Evolutionary conservation across 1,139 yeast genomes (phyloP).

Genomic region (Diutina siamensis): DNA sequence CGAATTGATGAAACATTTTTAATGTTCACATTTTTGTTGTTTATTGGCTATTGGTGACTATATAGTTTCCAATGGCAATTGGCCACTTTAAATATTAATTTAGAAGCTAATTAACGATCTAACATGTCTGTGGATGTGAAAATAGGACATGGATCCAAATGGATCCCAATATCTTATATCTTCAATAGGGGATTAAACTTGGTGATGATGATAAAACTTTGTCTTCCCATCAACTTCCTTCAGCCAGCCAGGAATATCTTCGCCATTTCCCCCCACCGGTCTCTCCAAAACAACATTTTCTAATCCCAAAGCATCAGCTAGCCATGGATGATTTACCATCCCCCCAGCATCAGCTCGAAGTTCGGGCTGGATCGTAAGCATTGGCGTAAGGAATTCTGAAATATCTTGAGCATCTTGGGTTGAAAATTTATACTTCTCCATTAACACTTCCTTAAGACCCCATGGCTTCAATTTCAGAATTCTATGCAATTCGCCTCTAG

Average conservation of each 20-base stretch:
- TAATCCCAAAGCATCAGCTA: constrained; percentile 49
- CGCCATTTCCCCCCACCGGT: constrained; percentile 52
- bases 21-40: background rate
- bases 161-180: no score
- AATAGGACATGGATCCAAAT: background rate
- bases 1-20: no score
- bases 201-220: constrained; percentile 6
- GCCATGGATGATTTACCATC: constrained; percentile 70
- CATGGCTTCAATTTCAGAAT: constrained; percentile 33
- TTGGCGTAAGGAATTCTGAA: constrained; percentile 43
- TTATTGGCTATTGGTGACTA: background rate
- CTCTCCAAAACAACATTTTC: constrained; percentile 42
- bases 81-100: no score
- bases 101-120: no score
- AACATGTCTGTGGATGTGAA: no score
- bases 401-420: constrained; percentile 22
- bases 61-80: no score
- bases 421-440: constrained; percentile 31
- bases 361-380: constrained; percentile 62
- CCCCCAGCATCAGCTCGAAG: constrained; percentile 75
- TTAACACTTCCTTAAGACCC: constrained; percentile 35
- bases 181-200: background rate
- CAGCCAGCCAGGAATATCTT: constrained; percentile 71
- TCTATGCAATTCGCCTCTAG: constrained; percentile 17
- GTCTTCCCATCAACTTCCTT: constrained; percentile 18